These are phyloP conservation scores for Solanum chaucha DNA, from an alignment of 257 asterid genomes.

Conservation along the genomic window DNA sequence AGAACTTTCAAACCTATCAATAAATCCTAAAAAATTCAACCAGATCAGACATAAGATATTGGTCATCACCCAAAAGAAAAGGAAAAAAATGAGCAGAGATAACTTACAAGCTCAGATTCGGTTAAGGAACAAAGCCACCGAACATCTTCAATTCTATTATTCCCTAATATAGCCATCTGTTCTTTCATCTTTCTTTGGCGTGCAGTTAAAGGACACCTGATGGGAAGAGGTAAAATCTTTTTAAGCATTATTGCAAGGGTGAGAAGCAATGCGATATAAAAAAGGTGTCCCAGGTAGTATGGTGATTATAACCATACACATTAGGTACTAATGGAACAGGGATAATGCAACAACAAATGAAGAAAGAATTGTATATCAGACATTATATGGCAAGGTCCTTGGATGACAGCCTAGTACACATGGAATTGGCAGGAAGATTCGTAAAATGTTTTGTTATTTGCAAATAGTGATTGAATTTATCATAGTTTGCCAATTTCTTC, in stretches of 20 bases:
- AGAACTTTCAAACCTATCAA: too few species aligned
- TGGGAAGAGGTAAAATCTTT: not conserved
- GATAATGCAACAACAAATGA: not conserved
- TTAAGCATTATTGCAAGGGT: not conserved
- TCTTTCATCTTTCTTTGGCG: not conserved
- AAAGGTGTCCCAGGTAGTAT: not conserved
- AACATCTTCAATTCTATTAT: slow-evolving; percentile 55
- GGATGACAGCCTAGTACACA: not conserved
- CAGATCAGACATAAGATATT: too few species aligned
- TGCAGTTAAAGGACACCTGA: not conserved
- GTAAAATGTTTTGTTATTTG: not conserved
- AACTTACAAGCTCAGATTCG: too few species aligned
- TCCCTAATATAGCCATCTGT: slow-evolving; percentile 3
- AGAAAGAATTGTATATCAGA: not conserved
- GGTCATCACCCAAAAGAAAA: too few species aligned
- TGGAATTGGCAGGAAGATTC: not conserved
- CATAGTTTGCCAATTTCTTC: not conserved
- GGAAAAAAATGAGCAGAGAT: too few species aligned
- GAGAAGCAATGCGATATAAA: not conserved
- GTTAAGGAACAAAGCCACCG: not conserved
- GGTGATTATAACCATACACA: not conserved
- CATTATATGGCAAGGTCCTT: not conserved
- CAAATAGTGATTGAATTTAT: not conserved
- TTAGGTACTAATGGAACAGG: not conserved
- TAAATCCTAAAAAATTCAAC: too few species aligned